Conservation (phyloP, 2,329 filamentous ascomycete genomes). For the Alternaria dauci region DNA sequence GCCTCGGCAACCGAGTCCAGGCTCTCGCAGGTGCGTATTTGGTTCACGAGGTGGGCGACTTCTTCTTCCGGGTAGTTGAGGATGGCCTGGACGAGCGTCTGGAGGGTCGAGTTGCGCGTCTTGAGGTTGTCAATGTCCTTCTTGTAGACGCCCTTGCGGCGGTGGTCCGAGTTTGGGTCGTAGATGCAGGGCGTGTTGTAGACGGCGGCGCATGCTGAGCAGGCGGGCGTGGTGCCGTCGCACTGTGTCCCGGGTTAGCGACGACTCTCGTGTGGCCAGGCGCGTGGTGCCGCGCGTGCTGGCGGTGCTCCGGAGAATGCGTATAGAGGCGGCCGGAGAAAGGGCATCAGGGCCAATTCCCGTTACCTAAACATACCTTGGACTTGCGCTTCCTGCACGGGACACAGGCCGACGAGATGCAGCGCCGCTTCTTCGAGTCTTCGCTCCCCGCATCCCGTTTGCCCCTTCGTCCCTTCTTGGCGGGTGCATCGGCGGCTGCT, state of each 20-base stretch:
- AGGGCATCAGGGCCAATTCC: conserved; percentile 11
- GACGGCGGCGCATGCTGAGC: conserved; percentile 90
- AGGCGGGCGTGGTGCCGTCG: conserved; percentile 66
- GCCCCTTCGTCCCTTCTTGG: conserved; percentile 46
- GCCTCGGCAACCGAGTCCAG: conserved; percentile 70
- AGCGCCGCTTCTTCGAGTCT: conserved; percentile 54
- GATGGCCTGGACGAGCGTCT: conserved; percentile 92
- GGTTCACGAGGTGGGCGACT: conserved; percentile 79
- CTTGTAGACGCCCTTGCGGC: conserved; percentile 95
- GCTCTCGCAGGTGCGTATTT: conserved; percentile 86
- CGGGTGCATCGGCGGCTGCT: conserved; percentile 21
- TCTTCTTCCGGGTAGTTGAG: conserved; percentile 90
- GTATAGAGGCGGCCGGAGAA: conserved; percentile 18
- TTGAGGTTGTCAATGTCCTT: conserved; percentile 90
- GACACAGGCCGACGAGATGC: conserved; percentile 52
- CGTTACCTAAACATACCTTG: conserved; percentile 45
- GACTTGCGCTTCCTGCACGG: conserved; percentile 53
- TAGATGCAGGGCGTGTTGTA: conserved; percentile 92
- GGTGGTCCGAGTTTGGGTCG: conserved; percentile 94
- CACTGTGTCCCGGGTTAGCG: conserved; percentile 61
- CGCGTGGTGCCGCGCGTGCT: conserved; percentile 13
- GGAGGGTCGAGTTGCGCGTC: conserved; percentile 84
- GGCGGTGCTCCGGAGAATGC: conserved; percentile 17
- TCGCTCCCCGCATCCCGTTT: conserved; percentile 52
- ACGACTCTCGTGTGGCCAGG: background rate